Base-by-base conservation (phyloP, 169 alveolate species). In the Eimeria maxima region DNA sequence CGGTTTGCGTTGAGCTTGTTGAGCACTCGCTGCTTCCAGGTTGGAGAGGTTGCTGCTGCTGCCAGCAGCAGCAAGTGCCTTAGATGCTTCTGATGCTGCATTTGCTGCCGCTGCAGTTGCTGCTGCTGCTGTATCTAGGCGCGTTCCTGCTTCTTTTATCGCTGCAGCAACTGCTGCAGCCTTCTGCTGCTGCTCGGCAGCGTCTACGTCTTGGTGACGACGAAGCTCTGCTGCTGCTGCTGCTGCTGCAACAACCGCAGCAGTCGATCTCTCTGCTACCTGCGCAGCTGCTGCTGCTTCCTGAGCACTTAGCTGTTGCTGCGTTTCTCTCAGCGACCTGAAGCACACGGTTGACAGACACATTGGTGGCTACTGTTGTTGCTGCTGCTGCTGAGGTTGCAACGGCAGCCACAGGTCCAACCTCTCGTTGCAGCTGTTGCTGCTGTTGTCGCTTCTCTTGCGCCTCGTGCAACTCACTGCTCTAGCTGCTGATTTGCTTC, bases 211-310 rank as follows among this genome's bases (percentile, higher is more conserved):
- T 24, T 29, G 83, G 1, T 71, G 83, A 1, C 83, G 83, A 38
- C 50, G 83, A 29, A 71, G 83, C n/a, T 71, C 83, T 71, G 83
- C 83, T 71, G 83, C 33, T 71, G 83, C 83, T 10, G 83, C 53
- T 71, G 83, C 83, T 71, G 83, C 83, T 71, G 83, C 83, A 71
- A n/a, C 83, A 6, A 71, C 83, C 16, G 83, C 83, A 33, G 83
- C 83, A 71, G 45, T 29, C 53, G 83, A 29, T 0, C 83, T 16
- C 53, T 29, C 83, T 29, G 83, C 83, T 33, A 38, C n/a, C 7
- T 33, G 18, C 10, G 83, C 83, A 20, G 83, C 83, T 8, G 83
- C 83, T 71, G 83, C 83, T 71, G 83, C 83, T 71, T 27, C 83
- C n/a, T 71, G 45, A 10, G 83, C 50, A 16, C 38, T 14, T 16